These are phyloP conservation scores for Adansonia digitata DNA, from an alignment of 345 rosid species.

Conservation along the genomic window DNA sequence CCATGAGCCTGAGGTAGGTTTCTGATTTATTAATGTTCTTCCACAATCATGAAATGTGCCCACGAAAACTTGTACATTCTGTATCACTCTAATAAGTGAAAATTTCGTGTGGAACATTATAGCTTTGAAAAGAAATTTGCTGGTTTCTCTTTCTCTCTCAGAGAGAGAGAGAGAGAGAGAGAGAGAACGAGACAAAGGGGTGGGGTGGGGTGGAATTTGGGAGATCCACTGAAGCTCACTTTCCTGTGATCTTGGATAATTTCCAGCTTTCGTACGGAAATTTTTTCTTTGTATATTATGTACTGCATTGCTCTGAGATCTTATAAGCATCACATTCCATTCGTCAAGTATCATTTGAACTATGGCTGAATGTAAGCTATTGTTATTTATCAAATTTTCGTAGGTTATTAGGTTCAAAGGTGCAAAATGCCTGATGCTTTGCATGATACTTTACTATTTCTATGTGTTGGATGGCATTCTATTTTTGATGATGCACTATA, in stretches of 20 bases:
- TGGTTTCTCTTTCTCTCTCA: no score
- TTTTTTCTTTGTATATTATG: neutral
- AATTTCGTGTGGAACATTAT: neutral
- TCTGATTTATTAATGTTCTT: neutral
- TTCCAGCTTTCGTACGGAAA: neutral
- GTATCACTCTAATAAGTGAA: neutral
- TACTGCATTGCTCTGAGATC: neutral
- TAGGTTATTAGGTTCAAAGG: neutral
- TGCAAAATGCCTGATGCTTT: neutral
- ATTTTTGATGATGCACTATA: neutral
- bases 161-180: no score
- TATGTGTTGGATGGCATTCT: neutral
- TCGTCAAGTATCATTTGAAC: neutral
- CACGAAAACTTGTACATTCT: neutral
- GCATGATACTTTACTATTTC: neutral
- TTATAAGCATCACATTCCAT: neutral
- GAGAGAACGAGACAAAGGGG: no score
- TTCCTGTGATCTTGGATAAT: neutral
- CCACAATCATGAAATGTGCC: neutral
- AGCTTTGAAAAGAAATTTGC: neutral
- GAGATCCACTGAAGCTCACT: neutral
- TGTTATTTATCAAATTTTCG: neutral
- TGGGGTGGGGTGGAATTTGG: neutral
- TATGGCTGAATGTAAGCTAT: neutral
- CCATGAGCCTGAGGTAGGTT: slow-evolving; percentile 72